Percentiles rank a stretch among this genome's conserved stretches.
Conservation (phyloP, 495 filamentous ascomycete genomes). For the Aspergillus campestris region DNA sequence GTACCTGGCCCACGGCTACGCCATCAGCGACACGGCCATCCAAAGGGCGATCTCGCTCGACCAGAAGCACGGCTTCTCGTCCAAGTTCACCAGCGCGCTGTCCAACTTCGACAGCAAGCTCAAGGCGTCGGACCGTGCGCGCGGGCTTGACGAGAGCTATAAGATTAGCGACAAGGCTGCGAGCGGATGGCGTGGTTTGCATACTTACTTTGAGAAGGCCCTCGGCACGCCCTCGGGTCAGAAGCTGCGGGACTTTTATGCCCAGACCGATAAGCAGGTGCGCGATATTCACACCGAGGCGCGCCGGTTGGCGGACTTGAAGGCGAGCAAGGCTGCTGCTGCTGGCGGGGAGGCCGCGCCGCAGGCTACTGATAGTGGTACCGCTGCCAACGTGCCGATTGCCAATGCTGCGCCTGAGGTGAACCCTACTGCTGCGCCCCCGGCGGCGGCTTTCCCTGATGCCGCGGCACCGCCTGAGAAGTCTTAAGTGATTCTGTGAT, state of each 20-base stretch:
- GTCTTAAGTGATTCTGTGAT: too few relatives aligned
- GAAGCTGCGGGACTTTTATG: slow-evolving; percentile 80
- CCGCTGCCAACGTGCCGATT: background rate
- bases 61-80: slow-evolving; percentile 78
- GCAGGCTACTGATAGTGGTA: slow-evolving; percentile 9
- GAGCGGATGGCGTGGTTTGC: slow-evolving; percentile 56
- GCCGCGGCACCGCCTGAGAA: too few relatives aligned
- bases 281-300: slow-evolving; percentile 90
- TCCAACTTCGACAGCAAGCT: slow-evolving; percentile 70
- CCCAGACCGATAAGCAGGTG: slow-evolving; percentile 70
- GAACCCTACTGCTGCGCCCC: background rate
- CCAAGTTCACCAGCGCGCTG: slow-evolving; percentile 65
- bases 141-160: slow-evolving; percentile 65
- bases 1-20: slow-evolving; percentile 91
- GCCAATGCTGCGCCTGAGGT: slow-evolving; percentile 12
- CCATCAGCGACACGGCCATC: slow-evolving; percentile 73
- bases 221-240: slow-evolving; percentile 75
- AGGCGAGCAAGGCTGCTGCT: slow-evolving; percentile 54
- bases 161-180: slow-evolving; percentile 59
- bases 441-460: too few relatives aligned
- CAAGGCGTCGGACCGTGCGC: slow-evolving; percentile 71
- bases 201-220: slow-evolving; percentile 88
- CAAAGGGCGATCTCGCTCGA: slow-evolving; percentile 82
- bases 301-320: slow-evolving; percentile 74
- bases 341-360: slow-evolving; percentile 10